Base-by-base conservation (phyloP, 345 rosid species). In the Sisymbrium altissimum region DNA sequence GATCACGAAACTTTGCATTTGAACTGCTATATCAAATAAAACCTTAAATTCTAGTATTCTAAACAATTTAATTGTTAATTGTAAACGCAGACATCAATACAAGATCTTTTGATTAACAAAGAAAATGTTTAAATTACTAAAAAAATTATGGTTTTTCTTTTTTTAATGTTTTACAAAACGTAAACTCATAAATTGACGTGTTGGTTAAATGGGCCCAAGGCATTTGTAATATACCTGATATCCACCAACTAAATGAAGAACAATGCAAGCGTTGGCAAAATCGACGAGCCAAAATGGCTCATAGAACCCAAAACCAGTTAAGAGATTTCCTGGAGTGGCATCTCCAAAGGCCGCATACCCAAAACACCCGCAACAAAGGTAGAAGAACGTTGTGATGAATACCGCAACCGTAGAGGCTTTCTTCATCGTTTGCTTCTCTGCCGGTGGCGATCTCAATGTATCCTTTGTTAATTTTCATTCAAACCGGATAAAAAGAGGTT, bases 271-370 rank as follows among this genome's bases (percentile, higher is more conserved):
- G 35, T 89, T 89, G 27, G 90, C 96, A 7, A 89, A 84, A 77
- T 87, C 90, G 0, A 89, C 71, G 0, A 86, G 88, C 97, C 97
- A 92, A 57, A 81, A 89, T 3, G 97, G 97, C 59, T 89, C 85
- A 58, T 83, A 89, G 80, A 92, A 92, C 36, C 96, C 93, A 27
- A 85, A 89, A 36, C 89, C 96, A 5, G 93, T 92, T 67, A 89
- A 68, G 21, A 89, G 89, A 78, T 88, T 92, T 44, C 89, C 90
- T 0, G 96, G 97, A 6, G 92, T 86, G 2, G 70, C 57, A 75
- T 92, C 88, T 6, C 92, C 96, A 18, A 92, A 87, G n/a, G 97
- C 92, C 9, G 93, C 97, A 29, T 88, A 92, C 0, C 97, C 93
- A 23, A 88, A 70, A 80, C 93, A 86, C 45, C 96, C 97, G 30